Evolutionary conservation across 352 stramenopile species (phyloP).

Genomic region (Pythium coloratum): DNA sequence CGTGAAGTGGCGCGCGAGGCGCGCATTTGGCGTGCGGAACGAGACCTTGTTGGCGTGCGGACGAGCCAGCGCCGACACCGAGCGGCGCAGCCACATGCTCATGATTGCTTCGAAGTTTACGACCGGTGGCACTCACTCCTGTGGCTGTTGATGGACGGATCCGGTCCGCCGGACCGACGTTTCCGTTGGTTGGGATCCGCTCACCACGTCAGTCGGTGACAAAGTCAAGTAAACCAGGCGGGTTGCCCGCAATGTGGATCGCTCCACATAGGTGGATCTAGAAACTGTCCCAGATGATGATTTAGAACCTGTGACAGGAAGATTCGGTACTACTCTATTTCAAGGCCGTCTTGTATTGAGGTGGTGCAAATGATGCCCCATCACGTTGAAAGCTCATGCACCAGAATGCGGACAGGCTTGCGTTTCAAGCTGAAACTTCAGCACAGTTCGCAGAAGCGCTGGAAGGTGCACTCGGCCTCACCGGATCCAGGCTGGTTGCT

Average conservation of each 20-base stretch:
- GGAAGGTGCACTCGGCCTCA: not conserved
- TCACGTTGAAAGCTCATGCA: slow-evolving; percentile 1
- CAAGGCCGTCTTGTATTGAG: not conserved
- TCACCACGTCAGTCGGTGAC: slow-evolving; percentile 15
- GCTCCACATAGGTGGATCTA: slow-evolving; percentile 8
- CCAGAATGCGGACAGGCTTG: not conserved
- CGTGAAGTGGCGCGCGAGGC: slow-evolving; percentile 45
- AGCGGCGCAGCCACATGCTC: slow-evolving; percentile 68
- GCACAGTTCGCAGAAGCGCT: not conserved
- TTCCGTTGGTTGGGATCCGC: slow-evolving; percentile 18
- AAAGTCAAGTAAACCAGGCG: slow-evolving; percentile 5
- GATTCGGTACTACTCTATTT: not conserved
- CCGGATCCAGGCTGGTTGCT: not conserved
- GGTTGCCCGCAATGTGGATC: slow-evolving; percentile 13
- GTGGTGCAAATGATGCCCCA: not conserved
- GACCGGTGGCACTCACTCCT: not conserved
- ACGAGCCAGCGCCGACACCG: slow-evolving; percentile 44
- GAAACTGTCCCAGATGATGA: not conserved
- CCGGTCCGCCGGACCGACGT: not conserved
- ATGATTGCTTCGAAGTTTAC: slow-evolving; percentile 11
- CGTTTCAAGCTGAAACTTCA: not conserved
- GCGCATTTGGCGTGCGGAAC: slow-evolving; percentile 22
- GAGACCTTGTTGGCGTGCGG: slow-evolving; percentile 31
- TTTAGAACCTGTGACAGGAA: not conserved
- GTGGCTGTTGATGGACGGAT: slow-evolving; percentile 6